These are phyloP conservation scores for Podospora bellae-mahoneyi DNA, from an alignment of 495 filamentous ascomycete genomes.

Conservation along the genomic window DNA sequence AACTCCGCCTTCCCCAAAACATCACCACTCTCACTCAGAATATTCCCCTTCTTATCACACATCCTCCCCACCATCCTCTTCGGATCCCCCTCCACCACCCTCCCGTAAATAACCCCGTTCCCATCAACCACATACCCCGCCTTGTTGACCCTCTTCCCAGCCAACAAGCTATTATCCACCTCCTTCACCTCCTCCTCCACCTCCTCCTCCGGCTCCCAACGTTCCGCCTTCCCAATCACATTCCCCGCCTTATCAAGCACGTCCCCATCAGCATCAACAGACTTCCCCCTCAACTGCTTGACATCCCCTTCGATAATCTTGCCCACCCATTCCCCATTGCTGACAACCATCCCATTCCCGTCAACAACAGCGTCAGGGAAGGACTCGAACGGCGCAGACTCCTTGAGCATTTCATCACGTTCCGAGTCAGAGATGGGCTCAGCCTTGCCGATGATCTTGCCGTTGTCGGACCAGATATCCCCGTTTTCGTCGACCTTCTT, in stretches of 20 bases:
- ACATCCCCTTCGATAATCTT: constrained; percentile 72
- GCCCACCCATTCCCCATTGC: constrained; percentile 68
- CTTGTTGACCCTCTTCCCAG: constrained; percentile 84
- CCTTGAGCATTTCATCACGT: constrained; percentile 56
- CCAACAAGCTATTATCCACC: constrained; percentile 64
- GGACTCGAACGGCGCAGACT: constrained; percentile 70
- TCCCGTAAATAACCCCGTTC: constrained; percentile 69
- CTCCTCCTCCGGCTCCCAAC: constrained; percentile 69
- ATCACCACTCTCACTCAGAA: constrained; percentile 77
- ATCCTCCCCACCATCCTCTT: constrained; percentile 71
- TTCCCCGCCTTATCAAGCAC: constrained; percentile 79
- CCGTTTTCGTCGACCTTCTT: constrained; percentile 69
- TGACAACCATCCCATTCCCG: constrained; percentile 66
- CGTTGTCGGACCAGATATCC: constrained; percentile 69
- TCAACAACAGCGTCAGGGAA: constrained; percentile 67
- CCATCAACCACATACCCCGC: constrained; percentile 76
- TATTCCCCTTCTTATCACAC: constrained; percentile 76
- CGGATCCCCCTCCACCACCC: constrained; percentile 69
- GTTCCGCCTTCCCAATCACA: constrained; percentile 72
- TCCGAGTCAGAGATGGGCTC: constrained; percentile 72
- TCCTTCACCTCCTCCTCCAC: constrained; percentile 48
- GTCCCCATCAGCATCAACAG: constrained; percentile 79
- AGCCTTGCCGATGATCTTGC: constrained; percentile 68
- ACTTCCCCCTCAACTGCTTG: constrained; percentile 68
- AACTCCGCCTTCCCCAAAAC: constrained; percentile 75